Evolutionary conservation across 768 basidiomycete species (phyloP), one percentile per base, ranked within the genome.

Genomic region (Kwoniella newhampshirensis): DNA sequence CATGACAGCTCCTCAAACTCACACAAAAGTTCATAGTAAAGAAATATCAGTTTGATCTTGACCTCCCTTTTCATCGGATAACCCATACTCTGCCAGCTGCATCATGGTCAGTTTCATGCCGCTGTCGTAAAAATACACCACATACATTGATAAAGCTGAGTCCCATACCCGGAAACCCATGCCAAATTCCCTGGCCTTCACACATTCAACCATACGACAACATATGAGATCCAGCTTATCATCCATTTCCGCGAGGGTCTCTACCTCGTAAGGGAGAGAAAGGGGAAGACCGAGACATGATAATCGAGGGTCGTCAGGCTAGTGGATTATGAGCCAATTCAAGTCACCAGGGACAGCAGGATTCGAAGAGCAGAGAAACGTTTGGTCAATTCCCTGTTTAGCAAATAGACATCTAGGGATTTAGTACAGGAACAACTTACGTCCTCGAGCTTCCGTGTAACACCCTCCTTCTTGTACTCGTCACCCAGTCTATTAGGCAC

Each of bases 61-160:
- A 84, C 86, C 59, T 85, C 84, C 71, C 87, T 86, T 53, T 88
- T 88, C 67, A 93, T 86, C 32, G 88, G 90, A 70, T 91, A 91
- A 70, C 89, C 88, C 73, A 92, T 81, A 79, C 85, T 85, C 42
- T 78, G 76, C 89, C 89, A 91, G 70, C 88, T 89, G 66, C 3
- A 57, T 4, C 2, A n/a, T n/a, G 37, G 30, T 40, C 18, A n/a
- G n/a, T 25, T 35, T 1, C 6, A 5, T 17, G 18, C 17, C 30
- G 47, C 8, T n/a, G 23, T 25, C 47, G 36, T 6, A 21, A 39
- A 17, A 37, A 8, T 25, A 12, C n/a, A 13, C 9, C 15, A 40
- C 63, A 53, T 18, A 65, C 64, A 65, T 60, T 7, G 57, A 67
- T 56, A 73, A 54, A n/a, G 59, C 60, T 41, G 50, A 52, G 51